Evolutionary conservation across 441 rosid species (phyloP), one percentile per base, ranked within the genome.

Genomic region (Croton setiger): DNA sequence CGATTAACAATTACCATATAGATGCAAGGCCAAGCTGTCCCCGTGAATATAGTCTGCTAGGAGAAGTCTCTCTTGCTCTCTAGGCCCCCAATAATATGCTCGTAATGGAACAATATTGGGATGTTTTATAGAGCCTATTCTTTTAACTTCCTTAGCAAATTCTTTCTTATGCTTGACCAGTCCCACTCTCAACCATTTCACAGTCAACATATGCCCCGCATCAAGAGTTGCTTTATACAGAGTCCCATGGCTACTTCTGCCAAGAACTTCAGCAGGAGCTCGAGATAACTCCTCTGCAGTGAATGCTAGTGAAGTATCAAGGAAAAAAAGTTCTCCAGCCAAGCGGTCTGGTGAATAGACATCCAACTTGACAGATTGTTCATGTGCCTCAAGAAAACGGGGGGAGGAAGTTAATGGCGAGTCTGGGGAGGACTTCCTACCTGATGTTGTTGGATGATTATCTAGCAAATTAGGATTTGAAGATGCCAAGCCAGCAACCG

Each of bases 211-310:
- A 75, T 88, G 88, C 8, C 96, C 97, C 37, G 78, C 82, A 70
- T 82, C 95, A 56, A 95, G 84, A 73, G 97, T 92, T 47, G 99
- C 99, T 81, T 91, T 92, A 63, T 95, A 95, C 2, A 89, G 76
- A 68, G 98, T 95, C 73, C 98, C 98, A 78, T 89, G 97, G 77
- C 96, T 91, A 85, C 99, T 91, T 82, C 98, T 87, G 27, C 99
- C 98, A 53, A 95, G 92, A 82, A 95, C 97, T 84, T 95, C 98
- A 4, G 99, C 98, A 13, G 97, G 97, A 75, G 99, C 99, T 68
- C 91, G 85, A 66, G 96, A 89, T 74, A 92, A 78, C 76, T 92
- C 97, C 79, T 92, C 99, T 27, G 92, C 94, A 23, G 93, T 92
- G 76, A 95, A 89, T 70, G 80, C 78, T 55, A 91, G 72, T 3